Conservation (phyloP, 176 grass and related monocot species). For the Chloris gayana region DNA sequence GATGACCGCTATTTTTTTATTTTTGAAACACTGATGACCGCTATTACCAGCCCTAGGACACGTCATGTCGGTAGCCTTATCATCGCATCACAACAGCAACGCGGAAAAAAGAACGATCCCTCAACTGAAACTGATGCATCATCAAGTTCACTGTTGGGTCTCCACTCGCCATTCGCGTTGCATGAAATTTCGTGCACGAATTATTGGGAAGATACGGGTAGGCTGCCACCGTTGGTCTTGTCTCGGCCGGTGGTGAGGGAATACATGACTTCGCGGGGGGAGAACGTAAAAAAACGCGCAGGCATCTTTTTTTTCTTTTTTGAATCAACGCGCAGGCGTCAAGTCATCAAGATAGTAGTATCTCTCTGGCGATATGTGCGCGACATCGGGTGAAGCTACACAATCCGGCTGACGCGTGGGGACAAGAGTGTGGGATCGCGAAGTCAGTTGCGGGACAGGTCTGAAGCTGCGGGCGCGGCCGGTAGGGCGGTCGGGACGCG, state of each 20-base stretch:
- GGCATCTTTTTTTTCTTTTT: no score
- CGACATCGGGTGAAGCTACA: background rate
- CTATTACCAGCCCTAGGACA: background rate
- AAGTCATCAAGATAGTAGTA: background rate
- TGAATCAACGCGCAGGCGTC: background rate
- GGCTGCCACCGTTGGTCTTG: background rate
- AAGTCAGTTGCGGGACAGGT: background rate
- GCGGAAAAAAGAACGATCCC: background rate
- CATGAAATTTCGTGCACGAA: slow-evolving; percentile 7
- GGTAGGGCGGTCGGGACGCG: background rate
- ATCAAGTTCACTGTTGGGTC: background rate
- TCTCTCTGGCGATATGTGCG: background rate
- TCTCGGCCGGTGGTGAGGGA: background rate
- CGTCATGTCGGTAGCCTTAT: background rate
- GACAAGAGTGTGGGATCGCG: background rate
- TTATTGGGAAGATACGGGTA: background rate
- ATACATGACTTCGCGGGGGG: background rate
- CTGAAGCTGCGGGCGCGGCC: background rate
- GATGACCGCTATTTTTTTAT: no score
- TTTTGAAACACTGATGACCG: no score
- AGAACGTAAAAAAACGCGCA: background rate
- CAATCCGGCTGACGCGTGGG: background rate
- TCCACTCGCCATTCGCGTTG: background rate
- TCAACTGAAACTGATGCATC: background rate
- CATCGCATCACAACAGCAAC: background rate